Base-by-base conservation (phyloP, 768 basidiomycete genomes). In the Russula brevipes region DNA sequence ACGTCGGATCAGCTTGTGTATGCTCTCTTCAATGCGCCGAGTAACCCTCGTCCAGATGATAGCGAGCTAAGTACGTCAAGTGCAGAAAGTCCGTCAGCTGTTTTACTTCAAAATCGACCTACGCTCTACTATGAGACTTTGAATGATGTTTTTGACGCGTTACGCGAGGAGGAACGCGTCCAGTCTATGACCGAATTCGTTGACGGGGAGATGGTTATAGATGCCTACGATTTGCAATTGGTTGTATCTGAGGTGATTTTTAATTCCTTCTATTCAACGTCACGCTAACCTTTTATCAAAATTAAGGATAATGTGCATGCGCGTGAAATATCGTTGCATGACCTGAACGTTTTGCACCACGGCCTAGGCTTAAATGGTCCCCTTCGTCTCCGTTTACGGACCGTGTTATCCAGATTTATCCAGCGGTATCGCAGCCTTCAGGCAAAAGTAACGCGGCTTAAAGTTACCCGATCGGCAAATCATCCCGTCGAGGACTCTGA, bases 81-180 rank as follows among this genome's bases (percentile, higher is more conserved):
- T 16, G 68, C 70, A 6, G 64, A 67, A 39, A 62, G 54, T 65
- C 50, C 36, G 47, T 73, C 64, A 38, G 70, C 73, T n/a, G 70
- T 89, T 6, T 74, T 91, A 53, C 78, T 92, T 61, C 80, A 83
- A 51, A 76, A 83, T 61, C 79, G 76, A 17, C 88, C 89, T 3
- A 87, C 84, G 4, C 76, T 91, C 7, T 92, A 89, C 72, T 91
- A 91, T 68, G 89, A 91, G 71, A 85, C 89, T 35, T 70, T 92
- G 51, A 82, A 80, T 47, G 78, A 74, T 60, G 82, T 91, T 19
- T 91, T 91, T 69, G 86, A 86, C 59, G 86, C 85, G 60, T 74
- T 92, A 47, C 86, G 88, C 36, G 79, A 82, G 69, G 87, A 90
- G 60, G 80, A 82, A 53, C 71, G 76, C 59, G 70, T 89, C 36